Conservation (phyloP, 495 filamentous ascomycete genomes). For the Neurospora discreta region DNA sequence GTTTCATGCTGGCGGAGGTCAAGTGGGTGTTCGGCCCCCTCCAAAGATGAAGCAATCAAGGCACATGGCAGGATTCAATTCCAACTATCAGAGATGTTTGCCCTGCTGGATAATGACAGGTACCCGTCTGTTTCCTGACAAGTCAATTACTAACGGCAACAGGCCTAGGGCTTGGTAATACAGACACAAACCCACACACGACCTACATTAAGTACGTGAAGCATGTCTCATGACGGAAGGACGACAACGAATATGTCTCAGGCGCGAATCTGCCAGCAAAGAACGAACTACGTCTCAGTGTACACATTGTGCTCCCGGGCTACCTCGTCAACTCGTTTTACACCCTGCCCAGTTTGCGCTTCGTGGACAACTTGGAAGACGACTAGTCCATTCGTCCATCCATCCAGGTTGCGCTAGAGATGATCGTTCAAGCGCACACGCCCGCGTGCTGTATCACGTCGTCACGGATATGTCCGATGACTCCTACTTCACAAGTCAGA, state of each 20-base stretch:
- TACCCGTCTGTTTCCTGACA: not conserved
- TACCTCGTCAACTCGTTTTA: not conserved
- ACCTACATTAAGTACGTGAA: not conserved
- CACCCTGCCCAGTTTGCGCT: not conserved
- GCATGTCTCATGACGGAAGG: not conserved
- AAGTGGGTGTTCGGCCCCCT: not conserved
- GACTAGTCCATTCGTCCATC: not conserved
- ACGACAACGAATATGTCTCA: not conserved
- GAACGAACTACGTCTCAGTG: not conserved
- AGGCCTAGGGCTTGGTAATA: not conserved
- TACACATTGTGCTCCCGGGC: not conserved
- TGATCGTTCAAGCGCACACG: not conserved
- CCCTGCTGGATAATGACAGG: not conserved
- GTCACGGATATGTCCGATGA: not conserved
- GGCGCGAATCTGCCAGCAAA: not conserved
- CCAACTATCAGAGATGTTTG: not conserved
- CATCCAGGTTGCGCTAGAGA: not conserved
- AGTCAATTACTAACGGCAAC: not conserved
- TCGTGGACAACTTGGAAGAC: not conserved
- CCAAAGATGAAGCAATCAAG: not conserved
- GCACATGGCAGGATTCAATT: not conserved
- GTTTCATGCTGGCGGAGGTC: not conserved
- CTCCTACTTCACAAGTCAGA: not conserved
- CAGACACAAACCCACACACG: not conserved
- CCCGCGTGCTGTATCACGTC: not conserved